These are phyloP conservation scores for Candida hungchunana DNA, from an alignment of 805 yeast species.

Conservation along the genomic window DNA sequence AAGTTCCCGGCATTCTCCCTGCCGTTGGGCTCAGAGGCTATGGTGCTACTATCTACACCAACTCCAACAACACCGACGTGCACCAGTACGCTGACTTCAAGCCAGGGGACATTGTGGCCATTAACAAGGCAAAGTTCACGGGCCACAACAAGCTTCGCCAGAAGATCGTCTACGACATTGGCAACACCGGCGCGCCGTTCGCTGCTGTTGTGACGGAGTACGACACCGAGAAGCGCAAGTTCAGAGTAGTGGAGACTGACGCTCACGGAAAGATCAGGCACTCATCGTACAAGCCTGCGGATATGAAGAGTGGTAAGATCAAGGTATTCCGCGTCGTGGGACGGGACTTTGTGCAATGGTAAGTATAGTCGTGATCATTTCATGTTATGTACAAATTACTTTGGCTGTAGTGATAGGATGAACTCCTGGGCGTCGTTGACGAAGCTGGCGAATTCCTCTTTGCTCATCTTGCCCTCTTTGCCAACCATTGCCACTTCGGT, in stretches of 20 bases:
- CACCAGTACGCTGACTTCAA: conserved; percentile 56
- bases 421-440: conserved; percentile 18
- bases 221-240: conserved; percentile 68
- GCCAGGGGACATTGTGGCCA: conserved; percentile 82
- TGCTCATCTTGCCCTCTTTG: conserved; percentile 18
- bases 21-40: conserved; percentile 64
- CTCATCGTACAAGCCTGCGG: conserved; percentile 62
- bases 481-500: conserved; percentile 47
- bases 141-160: conserved; percentile 54
- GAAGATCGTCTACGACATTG: conserved; percentile 56
- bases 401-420: conserved; percentile 10
- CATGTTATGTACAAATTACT: background rate
- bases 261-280: conserved; percentile 47
- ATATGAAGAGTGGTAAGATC: conserved; percentile 73
- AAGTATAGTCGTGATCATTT: conserved; percentile 1
- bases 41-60: conserved; percentile 70
- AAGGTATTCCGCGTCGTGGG: conserved; percentile 78
- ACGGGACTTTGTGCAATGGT: conserved; percentile 73
- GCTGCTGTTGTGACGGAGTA: conserved; percentile 64
- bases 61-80: conserved; percentile 43
- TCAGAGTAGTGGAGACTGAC: conserved; percentile 61
- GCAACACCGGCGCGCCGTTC: conserved; percentile 49
- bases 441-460: conserved; percentile 18
- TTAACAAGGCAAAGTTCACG: conserved; percentile 70
- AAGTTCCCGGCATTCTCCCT: conserved; percentile 41